phyloP scores from a whole-genome alignment of 352 stramenopile species.

The Poterioochromonas sp. region DNA sequence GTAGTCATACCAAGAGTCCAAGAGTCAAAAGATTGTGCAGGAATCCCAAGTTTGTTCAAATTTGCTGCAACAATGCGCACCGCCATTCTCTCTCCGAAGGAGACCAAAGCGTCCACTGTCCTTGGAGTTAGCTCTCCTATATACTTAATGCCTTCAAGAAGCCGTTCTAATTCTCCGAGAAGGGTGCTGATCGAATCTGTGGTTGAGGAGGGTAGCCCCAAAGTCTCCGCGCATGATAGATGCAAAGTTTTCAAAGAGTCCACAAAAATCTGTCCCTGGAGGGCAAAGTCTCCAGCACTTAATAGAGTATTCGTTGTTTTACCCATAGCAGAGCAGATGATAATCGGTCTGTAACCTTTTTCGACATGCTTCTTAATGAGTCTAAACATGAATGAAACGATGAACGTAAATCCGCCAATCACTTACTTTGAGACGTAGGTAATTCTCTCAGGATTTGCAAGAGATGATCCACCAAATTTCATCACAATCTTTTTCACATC shows the following conservation, averaged over 20 bases:
- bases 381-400: slow-evolving; percentile 21
- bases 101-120: slow-evolving; percentile 61
- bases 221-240: slow-evolving; percentile 50
- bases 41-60: slow-evolving; percentile 65
- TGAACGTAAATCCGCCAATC: neutral
- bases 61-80: slow-evolving; percentile 63
- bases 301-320: slow-evolving; percentile 72
- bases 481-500: slow-evolving; percentile 60
- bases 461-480: slow-evolving; percentile 92
- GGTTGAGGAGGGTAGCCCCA: slow-evolving; percentile 44
- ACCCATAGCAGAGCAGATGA: slow-evolving; percentile 72
- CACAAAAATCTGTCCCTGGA: slow-evolving; percentile 55
- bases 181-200: slow-evolving; percentile 34
- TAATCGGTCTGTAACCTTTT: slow-evolving; percentile 49
- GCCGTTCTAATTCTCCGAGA: neutral
- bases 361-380: slow-evolving; percentile 58
- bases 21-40: slow-evolving; percentile 55
- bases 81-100: slow-evolving; percentile 62
- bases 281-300: slow-evolving; percentile 58
- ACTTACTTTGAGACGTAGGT: slow-evolving; percentile 59
- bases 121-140: slow-evolving; percentile 64
- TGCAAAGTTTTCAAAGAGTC: slow-evolving; percentile 62
- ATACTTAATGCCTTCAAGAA: slow-evolving; percentile 38
- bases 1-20: slow-evolving; percentile 49
- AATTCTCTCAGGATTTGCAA: slow-evolving; percentile 83